phyloP scores from a whole-genome alignment of 2,329 filamentous ascomycete species.

The Fusarium sp. region DNA sequence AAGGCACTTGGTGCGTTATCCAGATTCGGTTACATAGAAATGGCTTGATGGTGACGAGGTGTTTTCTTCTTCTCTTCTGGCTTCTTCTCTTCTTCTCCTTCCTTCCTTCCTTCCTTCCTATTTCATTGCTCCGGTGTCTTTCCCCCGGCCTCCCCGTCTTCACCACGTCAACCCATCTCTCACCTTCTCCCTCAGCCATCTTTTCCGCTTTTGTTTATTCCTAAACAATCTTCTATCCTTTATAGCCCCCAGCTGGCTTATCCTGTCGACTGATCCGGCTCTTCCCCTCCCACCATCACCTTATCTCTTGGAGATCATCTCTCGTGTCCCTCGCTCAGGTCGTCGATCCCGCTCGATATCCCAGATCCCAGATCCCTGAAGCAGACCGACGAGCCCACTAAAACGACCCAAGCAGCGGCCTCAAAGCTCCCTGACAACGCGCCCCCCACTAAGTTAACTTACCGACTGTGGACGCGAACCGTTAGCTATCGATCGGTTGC shows the following conservation, averaged over 20 bases:
- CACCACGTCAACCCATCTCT: conserved; percentile 33
- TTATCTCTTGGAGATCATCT: conserved; percentile 31
- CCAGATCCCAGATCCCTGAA: conserved; percentile 42
- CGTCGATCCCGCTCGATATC: conserved; percentile 39
- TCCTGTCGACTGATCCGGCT: conserved; percentile 14
- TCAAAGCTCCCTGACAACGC: conserved; percentile 24
- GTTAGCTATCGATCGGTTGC: conserved; percentile 36
- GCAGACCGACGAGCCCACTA: conserved; percentile 34
- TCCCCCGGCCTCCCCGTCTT: conserved; percentile 9
- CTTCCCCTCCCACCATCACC: conserved; percentile 24
- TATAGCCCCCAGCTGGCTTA: conserved; percentile 9
- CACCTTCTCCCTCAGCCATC: conserved; percentile 18
- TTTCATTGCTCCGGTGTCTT: conserved; percentile 15
- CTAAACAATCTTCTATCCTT: conserved; percentile 16
- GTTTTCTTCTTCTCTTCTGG: conserved; percentile 14
- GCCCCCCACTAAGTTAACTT: conserved; percentile 34
- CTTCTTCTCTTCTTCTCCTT: neutral
- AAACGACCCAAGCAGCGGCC: conserved; percentile 34
- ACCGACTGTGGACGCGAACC: conserved; percentile 31
- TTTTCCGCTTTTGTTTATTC: conserved; percentile 10
- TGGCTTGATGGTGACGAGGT: conserved; percentile 31
- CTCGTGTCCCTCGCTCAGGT: conserved; percentile 27
- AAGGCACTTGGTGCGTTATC: conserved; percentile 30
- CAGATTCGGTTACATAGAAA: conserved; percentile 38
- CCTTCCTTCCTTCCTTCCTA: conserved; percentile 13